Base-by-base conservation (phyloP, 2,329 filamentous ascomycete genomes). In the Fonsecaea pedrosoi region DNA sequence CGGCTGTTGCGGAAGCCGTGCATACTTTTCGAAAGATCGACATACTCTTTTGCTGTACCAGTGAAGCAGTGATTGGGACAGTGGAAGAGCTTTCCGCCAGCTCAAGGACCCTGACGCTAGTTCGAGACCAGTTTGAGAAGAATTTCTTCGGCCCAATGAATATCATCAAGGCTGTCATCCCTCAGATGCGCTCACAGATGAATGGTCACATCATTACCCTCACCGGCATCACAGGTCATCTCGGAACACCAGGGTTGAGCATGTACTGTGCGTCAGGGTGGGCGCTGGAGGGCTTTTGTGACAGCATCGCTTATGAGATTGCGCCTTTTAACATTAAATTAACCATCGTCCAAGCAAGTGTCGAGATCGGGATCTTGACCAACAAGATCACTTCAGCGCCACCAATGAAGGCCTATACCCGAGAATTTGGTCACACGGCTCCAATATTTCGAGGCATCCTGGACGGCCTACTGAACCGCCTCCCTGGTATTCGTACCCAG, bases 71-170 rank as follows among this genome's bases (percentile, higher is more conserved):
- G 37, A 88, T 98, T 38, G 95, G 94, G 48, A 91, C 92, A 0
- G 90, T 98, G 7, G 95, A 98, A 79, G 95, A 99, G 78, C 83
- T 97, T 32, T 89, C 90, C 0, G 90, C 91, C 35, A 89, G 85
- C 30, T 84, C 85, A 4, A 86, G 88, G 53, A 93, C 92, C 1
- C 86, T 90, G 72, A 92, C 90, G 66, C 85, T 97, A 18, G 90
- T 96, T 40, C 88, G 91, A 68, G 92, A 96, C 75, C 94, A 97
- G 77, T 97, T 98, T 77, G 94, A 98, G 78, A 89, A 89, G 70
- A 92, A 96, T 74, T 98, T 96, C 83, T 98, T 98, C 78, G 92
- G 92, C 0, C 93, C 96, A 65, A 90, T 98, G 77, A 98, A 98
- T 79, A 92, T 96, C 76, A 96, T 98, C 82, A 96, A 95, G 78